Percentiles rank a stretch among this genome's conserved stretches.
These are phyloP conservation scores for Achlya hypogyna DNA, from an alignment of 352 stramenopile genomes.

Conservation along the genomic window DNA sequence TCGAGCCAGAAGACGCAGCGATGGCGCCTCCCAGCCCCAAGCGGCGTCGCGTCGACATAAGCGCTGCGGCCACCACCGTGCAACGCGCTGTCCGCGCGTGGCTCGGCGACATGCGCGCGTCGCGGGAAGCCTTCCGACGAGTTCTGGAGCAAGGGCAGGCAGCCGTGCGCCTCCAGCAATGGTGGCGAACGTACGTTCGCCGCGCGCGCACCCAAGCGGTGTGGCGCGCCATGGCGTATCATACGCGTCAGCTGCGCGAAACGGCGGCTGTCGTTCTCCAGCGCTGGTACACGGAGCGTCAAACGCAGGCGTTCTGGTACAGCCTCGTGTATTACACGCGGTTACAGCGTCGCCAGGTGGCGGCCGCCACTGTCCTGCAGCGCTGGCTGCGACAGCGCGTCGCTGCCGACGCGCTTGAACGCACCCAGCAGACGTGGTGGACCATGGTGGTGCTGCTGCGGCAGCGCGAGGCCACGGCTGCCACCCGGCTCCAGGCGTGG, in stretches of 20 bases:
- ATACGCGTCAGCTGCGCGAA: background rate
- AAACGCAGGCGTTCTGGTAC: slow-evolving; percentile 9
- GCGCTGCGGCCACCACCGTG: background rate
- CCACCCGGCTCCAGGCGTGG: slow-evolving; percentile 11
- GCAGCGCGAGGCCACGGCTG: background rate
- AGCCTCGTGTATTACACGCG: slow-evolving; percentile 12
- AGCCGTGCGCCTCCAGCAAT: slow-evolving; percentile 1
- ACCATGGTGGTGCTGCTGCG: background rate
- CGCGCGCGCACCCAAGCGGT: background rate
- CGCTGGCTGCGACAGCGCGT: slow-evolving; percentile 30
- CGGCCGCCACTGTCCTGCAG: slow-evolving; percentile 27
- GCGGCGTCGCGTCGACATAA: too few species aligned
- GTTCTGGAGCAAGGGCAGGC: background rate
- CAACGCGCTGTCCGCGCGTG: background rate
- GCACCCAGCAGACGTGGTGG: background rate
- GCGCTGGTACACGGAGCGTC: background rate
- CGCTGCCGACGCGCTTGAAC: background rate
- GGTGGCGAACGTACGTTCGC: background rate
- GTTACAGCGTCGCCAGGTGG: slow-evolving; percentile 11
- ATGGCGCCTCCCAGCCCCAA: too few species aligned
- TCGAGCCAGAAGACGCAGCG: too few species aligned
- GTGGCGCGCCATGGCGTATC: background rate
- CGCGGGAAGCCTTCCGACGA: background rate
- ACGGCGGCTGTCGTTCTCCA: slow-evolving; percentile 1
- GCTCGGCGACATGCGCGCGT: background rate